Evolutionary conservation across 257 asterid species (phyloP).

Genomic region (Salvia splendens): DNA sequence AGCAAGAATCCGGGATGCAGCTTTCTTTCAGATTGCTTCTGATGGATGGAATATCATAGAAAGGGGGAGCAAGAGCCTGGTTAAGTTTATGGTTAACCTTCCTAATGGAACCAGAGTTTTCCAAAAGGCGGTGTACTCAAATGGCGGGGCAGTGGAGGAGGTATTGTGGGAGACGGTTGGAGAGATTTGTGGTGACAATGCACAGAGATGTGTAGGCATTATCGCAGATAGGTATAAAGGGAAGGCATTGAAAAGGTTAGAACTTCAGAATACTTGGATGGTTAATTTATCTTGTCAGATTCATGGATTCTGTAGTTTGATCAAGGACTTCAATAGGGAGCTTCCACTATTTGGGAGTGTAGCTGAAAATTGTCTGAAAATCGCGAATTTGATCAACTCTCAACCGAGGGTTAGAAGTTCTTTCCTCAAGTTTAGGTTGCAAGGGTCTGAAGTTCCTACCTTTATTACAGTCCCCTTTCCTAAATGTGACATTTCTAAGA

Average conservation of each 20-base stretch:
- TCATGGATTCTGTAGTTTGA: conserved; percentile 66
- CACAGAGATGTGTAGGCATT: conserved; percentile 67
- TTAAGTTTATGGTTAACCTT: conserved; percentile 63
- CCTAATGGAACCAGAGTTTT: conserved; percentile 80
- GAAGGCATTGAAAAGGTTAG: conserved; percentile 69
- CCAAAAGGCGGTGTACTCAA: conserved; percentile 53
- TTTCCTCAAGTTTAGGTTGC: conserved; percentile 59
- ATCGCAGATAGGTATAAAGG: conserved; percentile 75
- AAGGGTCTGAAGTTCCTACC: conserved; percentile 52
- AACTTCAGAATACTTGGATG: conserved; percentile 76
- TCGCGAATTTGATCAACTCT: conserved; percentile 61
- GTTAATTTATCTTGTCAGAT: conserved; percentile 72
- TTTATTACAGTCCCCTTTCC: conserved; percentile 63
- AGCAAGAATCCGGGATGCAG: conserved; percentile 67
- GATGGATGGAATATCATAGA: conserved; percentile 66
- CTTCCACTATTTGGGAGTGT: conserved; percentile 67
- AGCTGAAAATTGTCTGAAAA: conserved; percentile 58
- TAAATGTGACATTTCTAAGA: conserved; percentile 49
- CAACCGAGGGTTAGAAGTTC: conserved; percentile 61
- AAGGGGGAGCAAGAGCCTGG: conserved; percentile 45
- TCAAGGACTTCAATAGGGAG: conserved; percentile 67
- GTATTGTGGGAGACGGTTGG: conserved; percentile 57
- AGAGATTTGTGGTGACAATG: conserved; percentile 54
- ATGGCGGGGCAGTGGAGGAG: conserved; percentile 63
- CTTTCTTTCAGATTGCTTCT: conserved; percentile 69